Evolutionary conservation across 2,329 filamentous ascomycete species (phyloP).

Genomic region (Triangularia setosa): DNA sequence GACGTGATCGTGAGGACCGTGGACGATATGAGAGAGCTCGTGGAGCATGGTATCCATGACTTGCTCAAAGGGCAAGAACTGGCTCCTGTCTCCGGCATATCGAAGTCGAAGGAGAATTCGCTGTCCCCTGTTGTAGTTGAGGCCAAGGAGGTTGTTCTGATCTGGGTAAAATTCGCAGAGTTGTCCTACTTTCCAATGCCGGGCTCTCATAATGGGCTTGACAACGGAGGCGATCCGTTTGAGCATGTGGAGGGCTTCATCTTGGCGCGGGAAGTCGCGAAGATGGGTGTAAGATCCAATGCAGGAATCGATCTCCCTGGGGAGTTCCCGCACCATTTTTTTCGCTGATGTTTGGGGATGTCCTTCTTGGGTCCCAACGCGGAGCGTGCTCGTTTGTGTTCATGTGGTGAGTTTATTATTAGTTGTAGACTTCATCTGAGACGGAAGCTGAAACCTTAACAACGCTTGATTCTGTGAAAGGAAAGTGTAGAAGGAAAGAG

Average conservation of each 20-base stretch:
- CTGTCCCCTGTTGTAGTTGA: constrained; percentile 74
- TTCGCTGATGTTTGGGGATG: not conserved
- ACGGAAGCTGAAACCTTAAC: not conserved
- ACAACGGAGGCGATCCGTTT: constrained; percentile 82
- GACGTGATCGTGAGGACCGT: constrained; percentile 74
- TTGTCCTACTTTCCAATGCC: constrained; percentile 72
- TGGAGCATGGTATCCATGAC: constrained; percentile 91
- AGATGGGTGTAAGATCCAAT: constrained; percentile 49
- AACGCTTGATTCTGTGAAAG: not conserved
- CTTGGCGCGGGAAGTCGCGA: constrained; percentile 41
- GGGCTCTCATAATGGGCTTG: constrained; percentile 90
- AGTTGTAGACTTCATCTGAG: not conserved
- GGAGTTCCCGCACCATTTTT: not conserved
- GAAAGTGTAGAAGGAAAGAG: not conserved
- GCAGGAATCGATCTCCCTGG: constrained; percentile 41
- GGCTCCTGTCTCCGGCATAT: constrained; percentile 66
- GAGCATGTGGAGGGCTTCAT: constrained; percentile 57
- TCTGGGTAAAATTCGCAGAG: constrained; percentile 83
- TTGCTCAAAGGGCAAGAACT: constrained; percentile 77
- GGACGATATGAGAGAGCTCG: constrained; percentile 84
- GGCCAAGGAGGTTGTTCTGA: constrained; percentile 67
- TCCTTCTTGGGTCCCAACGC: constrained; percentile 30
- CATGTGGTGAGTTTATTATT: not conserved
- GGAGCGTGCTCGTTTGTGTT: not conserved
- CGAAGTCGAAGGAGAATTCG: constrained; percentile 81